Percentiles rank a stretch among this genome's conserved stretches.
Conservation (phyloP, 345 rosid species). For the Limnanthes douglasii region DNA sequence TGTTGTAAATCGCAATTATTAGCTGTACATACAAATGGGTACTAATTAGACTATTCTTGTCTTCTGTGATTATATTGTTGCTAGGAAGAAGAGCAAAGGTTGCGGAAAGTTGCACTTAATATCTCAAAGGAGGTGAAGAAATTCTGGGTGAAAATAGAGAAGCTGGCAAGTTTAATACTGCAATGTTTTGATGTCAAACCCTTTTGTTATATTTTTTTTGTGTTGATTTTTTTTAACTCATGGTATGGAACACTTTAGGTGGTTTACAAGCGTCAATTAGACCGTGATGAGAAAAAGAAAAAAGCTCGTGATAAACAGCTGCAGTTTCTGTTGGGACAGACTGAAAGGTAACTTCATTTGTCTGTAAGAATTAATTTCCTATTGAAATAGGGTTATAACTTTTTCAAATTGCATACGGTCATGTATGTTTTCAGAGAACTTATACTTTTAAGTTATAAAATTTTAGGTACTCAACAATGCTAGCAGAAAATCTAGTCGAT, state of each 20-base stretch:
- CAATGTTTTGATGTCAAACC: too few species aligned
- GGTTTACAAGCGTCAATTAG: conserved; percentile 92
- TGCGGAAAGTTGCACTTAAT: conserved; percentile 77
- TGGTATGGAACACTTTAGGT: conserved; percentile 49
- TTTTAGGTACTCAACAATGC: conserved; percentile 93
- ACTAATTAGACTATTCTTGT: too few species aligned
- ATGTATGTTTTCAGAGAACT: background rate
- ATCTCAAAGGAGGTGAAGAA: conserved; percentile 94
- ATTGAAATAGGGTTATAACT: too few species aligned
- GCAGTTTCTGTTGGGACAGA: conserved; percentile 94
- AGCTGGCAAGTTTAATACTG: conserved; percentile 84
- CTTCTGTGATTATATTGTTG: conserved; percentile 5
- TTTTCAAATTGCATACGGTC: background rate
- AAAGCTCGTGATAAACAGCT: conserved; percentile 95
- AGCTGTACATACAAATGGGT: too few species aligned
- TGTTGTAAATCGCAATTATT: background rate
- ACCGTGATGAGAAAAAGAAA: conserved; percentile 90
- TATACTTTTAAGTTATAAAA: background rate
- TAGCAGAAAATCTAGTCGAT: conserved; percentile 92
- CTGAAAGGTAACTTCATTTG: conserved; percentile 86
- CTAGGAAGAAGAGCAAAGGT: conserved; percentile 87
- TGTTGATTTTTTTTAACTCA: too few species aligned
- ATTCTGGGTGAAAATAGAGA: conserved; percentile 96
- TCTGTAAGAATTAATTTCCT: too few species aligned
- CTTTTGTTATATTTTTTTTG: too few species aligned